Evolutionary conservation across 169 alveolate species (phyloP), one percentile per base, ranked within the genome.

Genomic region (Cryptosporidium tyzzeri): DNA sequence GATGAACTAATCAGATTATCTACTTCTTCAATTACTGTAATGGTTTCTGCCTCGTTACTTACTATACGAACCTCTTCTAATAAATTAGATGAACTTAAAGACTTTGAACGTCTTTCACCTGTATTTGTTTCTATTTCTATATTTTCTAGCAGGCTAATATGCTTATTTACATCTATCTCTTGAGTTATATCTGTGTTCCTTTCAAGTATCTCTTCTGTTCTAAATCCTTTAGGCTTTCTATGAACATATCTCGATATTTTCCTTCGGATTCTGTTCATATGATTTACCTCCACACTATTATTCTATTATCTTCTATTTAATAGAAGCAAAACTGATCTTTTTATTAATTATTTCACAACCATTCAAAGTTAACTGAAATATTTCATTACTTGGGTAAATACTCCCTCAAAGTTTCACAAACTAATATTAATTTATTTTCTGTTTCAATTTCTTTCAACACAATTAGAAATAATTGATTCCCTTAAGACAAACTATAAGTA

Each of bases 251-350:
- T 73, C 58, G 29, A 53, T 37, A 73, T 18, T 31, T 21, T 73
- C 58, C 35, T 50, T 55, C 86, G 44, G 23, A 73, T 73, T 73
- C 71, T 73, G 37, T 73, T 55, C 86, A 73, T 73, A 73, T 53
- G 86, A 73, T 21, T 39, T 3, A 10, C 62, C 50, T 33, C 71
- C 50, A 65, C 71, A 65, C 44, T 65, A 35, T 7, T 21, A 10
- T 31, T 65, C 33, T 14, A 31, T n/a, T 65, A 3, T 29, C 33
- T 65, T 65, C 33, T 33, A 16, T 65, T 18, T 5, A 65, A n/a
- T 37, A 65, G 71, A 65, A 65, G 23, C 16, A 31, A 55, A 55
- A 21, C 8, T 10, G 3, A n/a, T 55, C 67, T 16, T 23, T 55
- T n/a, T 55, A 10, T 23, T 23, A 21, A 8, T 21, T 7, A 65